phyloP scores from a whole-genome alignment of 148 eudicot species.

The Limonium bicolor region DNA sequence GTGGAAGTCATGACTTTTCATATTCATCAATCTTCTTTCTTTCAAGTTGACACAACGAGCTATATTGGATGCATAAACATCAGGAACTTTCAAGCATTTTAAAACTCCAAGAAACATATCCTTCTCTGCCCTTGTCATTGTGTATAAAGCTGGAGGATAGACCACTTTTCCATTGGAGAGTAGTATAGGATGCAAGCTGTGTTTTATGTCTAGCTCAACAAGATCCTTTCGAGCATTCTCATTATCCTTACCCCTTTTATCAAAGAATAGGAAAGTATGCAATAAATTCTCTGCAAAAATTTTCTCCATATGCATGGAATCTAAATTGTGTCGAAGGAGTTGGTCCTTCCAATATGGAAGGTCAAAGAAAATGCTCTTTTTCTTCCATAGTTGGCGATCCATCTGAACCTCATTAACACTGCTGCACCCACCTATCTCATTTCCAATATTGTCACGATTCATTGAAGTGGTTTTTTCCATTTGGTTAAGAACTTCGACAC shows the following conservation, averaged over 20 bases:
- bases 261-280: not conserved
- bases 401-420: not conserved
- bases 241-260: not conserved
- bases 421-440: not conserved
- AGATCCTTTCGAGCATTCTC: not conserved
- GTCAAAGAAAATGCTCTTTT: not conserved
- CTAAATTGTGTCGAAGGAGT: not conserved
- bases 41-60: conserved; percentile 5
- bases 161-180: not conserved
- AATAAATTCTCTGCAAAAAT: not conserved
- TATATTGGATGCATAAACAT: conserved; percentile 13
- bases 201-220: too few relatives aligned
- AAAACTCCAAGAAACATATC: conserved; percentile 7
- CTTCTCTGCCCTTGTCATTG: not conserved
- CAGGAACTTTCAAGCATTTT: conserved; percentile 4
- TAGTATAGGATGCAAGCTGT: not conserved
- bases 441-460: too few relatives aligned
- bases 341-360: not conserved
- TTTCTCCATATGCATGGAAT: not conserved
- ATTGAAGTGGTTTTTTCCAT: not conserved
- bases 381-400: not conserved
- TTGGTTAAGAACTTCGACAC: not conserved
- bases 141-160: conserved; percentile 7
- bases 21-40: not conserved
- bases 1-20: conserved; percentile 12